Evolutionary conservation across 495 filamentous ascomycete genomes (phyloP).

Genomic region (Annulohypoxylon stygium): DNA sequence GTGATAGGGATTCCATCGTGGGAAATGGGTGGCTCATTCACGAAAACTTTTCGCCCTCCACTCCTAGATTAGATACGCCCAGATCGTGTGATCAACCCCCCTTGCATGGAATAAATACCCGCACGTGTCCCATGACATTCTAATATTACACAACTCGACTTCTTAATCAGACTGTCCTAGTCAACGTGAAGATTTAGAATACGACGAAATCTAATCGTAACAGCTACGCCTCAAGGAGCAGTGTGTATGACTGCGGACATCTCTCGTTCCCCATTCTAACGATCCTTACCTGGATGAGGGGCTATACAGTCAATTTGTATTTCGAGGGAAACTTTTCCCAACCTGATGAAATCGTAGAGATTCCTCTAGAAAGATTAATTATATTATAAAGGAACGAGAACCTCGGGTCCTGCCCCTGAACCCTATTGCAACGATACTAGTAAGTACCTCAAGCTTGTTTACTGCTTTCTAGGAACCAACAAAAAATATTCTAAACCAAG

Average conservation of each 20-base stretch:
- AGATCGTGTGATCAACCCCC: background rate
- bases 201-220: background rate
- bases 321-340: background rate
- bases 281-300: too few relatives aligned
- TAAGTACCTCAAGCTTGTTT: background rate
- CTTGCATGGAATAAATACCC: background rate
- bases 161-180: background rate
- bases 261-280: too few relatives aligned
- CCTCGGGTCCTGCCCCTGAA: background rate
- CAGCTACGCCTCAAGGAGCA: background rate
- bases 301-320: background rate
- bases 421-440: background rate
- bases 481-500: background rate
- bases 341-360: background rate
- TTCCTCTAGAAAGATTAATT: background rate
- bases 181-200: background rate
- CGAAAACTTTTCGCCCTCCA: background rate
- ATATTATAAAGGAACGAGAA: background rate
- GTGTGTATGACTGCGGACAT: too few relatives aligned
- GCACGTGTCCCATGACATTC: background rate
- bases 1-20: constrained; percentile 8
- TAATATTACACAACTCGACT: background rate
- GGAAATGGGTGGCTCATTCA: background rate
- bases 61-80: background rate
- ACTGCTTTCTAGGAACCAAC: background rate